These are phyloP conservation scores for Hyaloscypha bicolor DNA, from an alignment of 495 filamentous ascomycete species.

Conservation along the genomic window DNA sequence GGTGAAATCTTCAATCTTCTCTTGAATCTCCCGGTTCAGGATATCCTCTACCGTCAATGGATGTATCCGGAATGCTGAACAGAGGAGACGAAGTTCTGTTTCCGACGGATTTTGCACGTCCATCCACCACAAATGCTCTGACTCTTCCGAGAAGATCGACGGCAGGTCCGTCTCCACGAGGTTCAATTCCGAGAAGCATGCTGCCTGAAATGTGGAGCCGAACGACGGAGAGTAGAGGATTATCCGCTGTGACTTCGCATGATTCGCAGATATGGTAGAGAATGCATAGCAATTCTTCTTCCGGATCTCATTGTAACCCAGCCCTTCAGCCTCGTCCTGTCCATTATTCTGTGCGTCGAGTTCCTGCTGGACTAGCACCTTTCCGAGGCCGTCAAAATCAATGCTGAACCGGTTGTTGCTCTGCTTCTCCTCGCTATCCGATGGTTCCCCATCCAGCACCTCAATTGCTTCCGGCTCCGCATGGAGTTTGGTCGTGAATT, in stretches of 20 bases:
- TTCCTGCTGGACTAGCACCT: not conserved
- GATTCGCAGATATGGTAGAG: not conserved
- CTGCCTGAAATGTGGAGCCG: not conserved
- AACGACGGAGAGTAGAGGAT: conserved; percentile 10
- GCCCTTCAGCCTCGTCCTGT: not conserved
- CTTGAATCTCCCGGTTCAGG: conserved; percentile 82
- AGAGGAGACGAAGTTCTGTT: conserved; percentile 79
- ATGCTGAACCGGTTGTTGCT: not conserved
- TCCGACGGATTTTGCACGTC: conserved; percentile 87
- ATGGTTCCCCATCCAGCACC: not conserved
- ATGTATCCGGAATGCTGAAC: conserved; percentile 87
- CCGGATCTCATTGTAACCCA: not conserved
- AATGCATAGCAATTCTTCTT: not conserved
- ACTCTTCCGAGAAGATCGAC: conserved; percentile 19
- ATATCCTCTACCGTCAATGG: conserved; percentile 94
- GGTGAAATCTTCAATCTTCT: conserved; percentile 95
- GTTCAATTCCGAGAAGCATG: conserved; percentile 4
- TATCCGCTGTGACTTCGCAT: not conserved
- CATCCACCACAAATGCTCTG: conserved; percentile 88
- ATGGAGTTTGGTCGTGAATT: not conserved
- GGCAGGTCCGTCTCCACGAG: not conserved
- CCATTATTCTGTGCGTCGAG: not conserved
- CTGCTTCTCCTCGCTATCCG: not conserved
- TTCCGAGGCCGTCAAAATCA: not conserved
- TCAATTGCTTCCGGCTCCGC: not conserved